Conservation (phyloP, 1,284 basidiomycete species). For the Leccinum pachyderme region DNA sequence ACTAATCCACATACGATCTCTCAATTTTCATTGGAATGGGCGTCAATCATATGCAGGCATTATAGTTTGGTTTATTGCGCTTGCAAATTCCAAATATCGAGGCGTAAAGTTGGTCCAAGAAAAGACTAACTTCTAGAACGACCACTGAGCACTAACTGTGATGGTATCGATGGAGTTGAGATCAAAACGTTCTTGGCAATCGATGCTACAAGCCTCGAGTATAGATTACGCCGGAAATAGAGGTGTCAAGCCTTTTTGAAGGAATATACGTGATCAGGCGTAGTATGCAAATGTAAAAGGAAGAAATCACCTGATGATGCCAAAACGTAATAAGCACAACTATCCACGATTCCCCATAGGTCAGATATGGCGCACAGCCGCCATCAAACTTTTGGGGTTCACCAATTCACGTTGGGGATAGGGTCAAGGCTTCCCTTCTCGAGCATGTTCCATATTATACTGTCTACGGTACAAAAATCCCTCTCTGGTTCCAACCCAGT, state of each 20-base stretch:
- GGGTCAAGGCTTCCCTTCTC: neutral
- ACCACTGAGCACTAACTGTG: neutral
- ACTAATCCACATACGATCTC: no score
- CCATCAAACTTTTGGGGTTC: conserved; percentile 1
- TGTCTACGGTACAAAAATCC: conserved; percentile 17
- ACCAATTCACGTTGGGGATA: conserved; percentile 10
- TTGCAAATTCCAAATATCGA: neutral
- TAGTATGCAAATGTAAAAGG: neutral
- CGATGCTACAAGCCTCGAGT: neutral
- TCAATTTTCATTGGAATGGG: neutral
- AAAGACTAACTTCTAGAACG: neutral
- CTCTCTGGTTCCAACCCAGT: conserved; percentile 10
- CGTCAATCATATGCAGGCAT: neutral
- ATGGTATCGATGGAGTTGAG: neutral
- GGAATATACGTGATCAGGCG: neutral
- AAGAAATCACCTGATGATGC: neutral
- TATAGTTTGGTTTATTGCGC: neutral
- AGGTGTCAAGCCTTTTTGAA: no score
- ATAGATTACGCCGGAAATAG: neutral
- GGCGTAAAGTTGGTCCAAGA: neutral
- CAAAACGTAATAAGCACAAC: neutral
- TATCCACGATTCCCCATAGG: conserved; percentile 11
- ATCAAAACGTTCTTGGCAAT: neutral
- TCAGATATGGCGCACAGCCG: neutral
- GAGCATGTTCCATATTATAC: conserved; percentile 10